phyloP scores from a whole-genome alignment of 2,329 filamentous ascomycete genomes.

The Botrytis tulipae region DNA sequence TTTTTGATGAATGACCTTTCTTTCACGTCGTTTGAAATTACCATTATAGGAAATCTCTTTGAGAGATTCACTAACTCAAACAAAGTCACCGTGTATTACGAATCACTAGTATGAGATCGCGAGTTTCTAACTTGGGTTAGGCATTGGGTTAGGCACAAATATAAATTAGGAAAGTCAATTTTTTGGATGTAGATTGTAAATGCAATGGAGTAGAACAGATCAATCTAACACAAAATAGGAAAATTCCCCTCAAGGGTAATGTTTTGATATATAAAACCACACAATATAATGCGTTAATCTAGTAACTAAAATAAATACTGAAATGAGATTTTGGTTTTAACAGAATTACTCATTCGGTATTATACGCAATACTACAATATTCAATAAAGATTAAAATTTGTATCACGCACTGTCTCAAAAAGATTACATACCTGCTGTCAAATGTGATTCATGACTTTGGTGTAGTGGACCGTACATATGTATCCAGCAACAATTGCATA shows the following conservation, averaged over 20 bases:
- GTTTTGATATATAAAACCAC: too few species aligned
- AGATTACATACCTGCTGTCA: not conserved
- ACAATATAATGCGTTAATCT: not conserved
- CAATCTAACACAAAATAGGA: not conserved
- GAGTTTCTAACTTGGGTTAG: not conserved
- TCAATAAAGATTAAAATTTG: not conserved
- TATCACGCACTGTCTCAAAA: not conserved
- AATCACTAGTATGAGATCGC: not conserved
- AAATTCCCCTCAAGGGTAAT: not conserved
- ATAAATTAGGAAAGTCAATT: too few species aligned
- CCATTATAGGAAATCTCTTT: too few species aligned
- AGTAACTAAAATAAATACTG: not conserved
- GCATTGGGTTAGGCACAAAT: too few species aligned
- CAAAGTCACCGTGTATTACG: not conserved
- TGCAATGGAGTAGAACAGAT: not conserved
- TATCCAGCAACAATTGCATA: not conserved
- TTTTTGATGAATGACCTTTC: accelerated
- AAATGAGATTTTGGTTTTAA: not conserved
- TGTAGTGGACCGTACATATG: not conserved
- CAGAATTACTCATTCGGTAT: not conserved
- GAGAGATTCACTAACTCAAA: not conserved
- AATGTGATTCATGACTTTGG: not conserved
- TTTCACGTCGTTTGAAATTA: not conserved
- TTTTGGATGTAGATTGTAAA: not conserved
- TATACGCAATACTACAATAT: not conserved